Evolutionary conservation across 768 basidiomycete species (phyloP), one percentile per base, ranked within the genome.

Genomic region (Tulasnella sp.): DNA sequence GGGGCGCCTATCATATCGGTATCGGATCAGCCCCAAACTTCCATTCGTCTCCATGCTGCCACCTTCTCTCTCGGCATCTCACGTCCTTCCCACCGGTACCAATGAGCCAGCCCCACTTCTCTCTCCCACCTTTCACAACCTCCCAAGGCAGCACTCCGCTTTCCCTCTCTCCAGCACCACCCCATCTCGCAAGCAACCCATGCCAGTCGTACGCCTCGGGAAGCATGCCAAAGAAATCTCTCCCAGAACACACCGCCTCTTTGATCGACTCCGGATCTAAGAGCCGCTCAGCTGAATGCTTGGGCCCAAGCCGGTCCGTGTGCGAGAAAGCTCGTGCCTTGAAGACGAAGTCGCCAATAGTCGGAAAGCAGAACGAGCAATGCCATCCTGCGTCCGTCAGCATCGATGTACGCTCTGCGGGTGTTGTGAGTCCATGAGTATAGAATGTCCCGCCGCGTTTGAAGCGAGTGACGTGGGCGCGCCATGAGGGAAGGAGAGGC

Each of bases 381-480:
- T 55, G 53, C 53, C 53, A 55, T 24, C 53, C 53, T 43, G 53
- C 53, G 29, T 55, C 53, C 10, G 21, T 55, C 21, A 55, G 43
- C 38, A 55, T 43, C 24, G 21, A n/a, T 4, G 41, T 25, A n/a
- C 12, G n/a, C 8, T 29, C 29, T 9, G 49, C 25, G 22, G 38
- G 41, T 10, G 41, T n/a, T 4, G 38, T 31, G 7, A 55, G n/a
- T 34, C 38, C 43, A 42, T 55, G 53, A 34, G 43, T 25, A 41
- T 55, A 55, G 9, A 42, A 22, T 10, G 53, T 55, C 17, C 24
- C 12, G 41, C 43, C 41, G 2, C 21, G 53, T 15, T 55, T n/a
- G 53, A 43, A 55, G 11, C n/a, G 10, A 25, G 27, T 29, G 41
- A 45, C 22, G 15, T 30, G 31, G n/a, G 53, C 53, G n/a, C 53